phyloP scores from a whole-genome alignment of 1,284 basidiomycete genomes.

The Ganoderma resinaceum region DNA sequence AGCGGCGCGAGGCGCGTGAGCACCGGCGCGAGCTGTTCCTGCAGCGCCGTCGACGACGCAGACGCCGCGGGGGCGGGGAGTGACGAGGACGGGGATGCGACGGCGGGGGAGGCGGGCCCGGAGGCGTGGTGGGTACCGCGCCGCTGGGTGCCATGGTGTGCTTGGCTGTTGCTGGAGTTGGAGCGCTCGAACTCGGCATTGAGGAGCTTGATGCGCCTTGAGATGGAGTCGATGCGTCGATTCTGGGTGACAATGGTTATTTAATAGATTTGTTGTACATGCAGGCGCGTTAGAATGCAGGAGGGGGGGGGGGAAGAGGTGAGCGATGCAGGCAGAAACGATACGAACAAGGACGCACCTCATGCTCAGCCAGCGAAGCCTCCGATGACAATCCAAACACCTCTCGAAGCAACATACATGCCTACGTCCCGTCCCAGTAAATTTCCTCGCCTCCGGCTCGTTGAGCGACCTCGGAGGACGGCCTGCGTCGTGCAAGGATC shows the following conservation, averaged over 20 bases:
- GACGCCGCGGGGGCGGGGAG: conserved; percentile 42
- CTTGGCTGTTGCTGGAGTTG: conserved; percentile 34
- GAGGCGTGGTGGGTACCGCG: conserved; percentile 21
- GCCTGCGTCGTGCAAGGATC: no score
- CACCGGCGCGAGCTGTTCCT: conserved; percentile 77
- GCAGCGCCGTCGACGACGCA: conserved; percentile 44
- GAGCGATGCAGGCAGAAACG: not conserved
- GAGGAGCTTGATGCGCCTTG: no score
- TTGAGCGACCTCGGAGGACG: no score
- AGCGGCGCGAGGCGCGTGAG: conserved; percentile 86
- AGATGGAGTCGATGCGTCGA: conserved; percentile 87
- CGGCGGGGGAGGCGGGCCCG: conserved; percentile 19
- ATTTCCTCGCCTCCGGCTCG: no score
- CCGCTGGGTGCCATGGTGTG: conserved; percentile 35
- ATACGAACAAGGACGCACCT: conserved; percentile 52
- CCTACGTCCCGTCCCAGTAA: no score
- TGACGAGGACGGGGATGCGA: conserved; percentile 37
- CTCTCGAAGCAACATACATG: no score
- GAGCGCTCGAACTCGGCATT: no score
- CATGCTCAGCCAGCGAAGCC: conserved; percentile 73
- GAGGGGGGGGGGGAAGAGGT: conserved; percentile 74
- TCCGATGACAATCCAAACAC: no score
- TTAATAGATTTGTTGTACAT: conserved; percentile 78
- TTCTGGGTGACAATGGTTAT: conserved; percentile 92
- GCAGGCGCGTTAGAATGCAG: conserved; percentile 82